Evolutionary conservation across 2,329 filamentous ascomycete species (phyloP).

Genomic region (Torrubiellomyces zombiae): DNA sequence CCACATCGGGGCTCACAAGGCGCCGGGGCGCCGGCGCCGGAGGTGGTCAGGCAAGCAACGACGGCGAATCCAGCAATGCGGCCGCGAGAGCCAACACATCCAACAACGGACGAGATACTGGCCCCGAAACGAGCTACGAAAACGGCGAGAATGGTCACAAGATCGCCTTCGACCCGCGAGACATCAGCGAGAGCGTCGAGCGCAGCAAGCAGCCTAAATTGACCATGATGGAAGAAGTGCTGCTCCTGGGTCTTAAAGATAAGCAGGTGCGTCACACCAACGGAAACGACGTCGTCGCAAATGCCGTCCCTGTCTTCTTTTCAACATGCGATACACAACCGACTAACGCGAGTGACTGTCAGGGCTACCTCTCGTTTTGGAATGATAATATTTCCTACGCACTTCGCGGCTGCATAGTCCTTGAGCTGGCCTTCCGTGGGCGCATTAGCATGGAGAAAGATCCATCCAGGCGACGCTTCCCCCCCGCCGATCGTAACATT

Average conservation of each 20-base stretch:
- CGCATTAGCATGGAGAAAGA: conserved; percentile 98
- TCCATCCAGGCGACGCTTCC: conserved; percentile 77
- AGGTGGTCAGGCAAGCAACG: conserved; percentile 39
- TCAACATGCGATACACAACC: conserved; percentile 1
- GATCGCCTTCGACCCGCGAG: conserved; percentile 92
- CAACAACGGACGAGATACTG: conserved; percentile 34
- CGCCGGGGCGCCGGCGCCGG: conserved; percentile 52
- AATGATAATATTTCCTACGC: conserved; percentile 99
- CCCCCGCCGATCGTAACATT: conserved; percentile 81
- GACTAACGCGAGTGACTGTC: conserved; percentile 6
- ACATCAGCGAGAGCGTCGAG: conserved; percentile 94
- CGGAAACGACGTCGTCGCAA: neutral
- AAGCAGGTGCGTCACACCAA: conserved; percentile 84
- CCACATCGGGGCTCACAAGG: conserved; percentile 39
- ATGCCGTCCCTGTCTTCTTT: neutral
- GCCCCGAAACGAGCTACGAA: conserved; percentile 72
- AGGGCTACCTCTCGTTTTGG: conserved; percentile 99
- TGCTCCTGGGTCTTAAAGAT: conserved; percentile 90
- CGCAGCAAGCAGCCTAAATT: conserved; percentile 95
- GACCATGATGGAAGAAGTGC: conserved; percentile 95
- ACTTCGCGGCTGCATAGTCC: conserved; percentile 90
- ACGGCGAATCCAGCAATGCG: conserved; percentile 38
- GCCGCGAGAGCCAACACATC: conserved; percentile 42
- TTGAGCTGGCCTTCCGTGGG: conserved; percentile 89
- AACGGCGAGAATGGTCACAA: conserved; percentile 92